Evolutionary conservation across 176 grass and related monocot genomes (phyloP), one percentile per base, ranked within the genome.

Genomic region (Triticum turgidum): DNA sequence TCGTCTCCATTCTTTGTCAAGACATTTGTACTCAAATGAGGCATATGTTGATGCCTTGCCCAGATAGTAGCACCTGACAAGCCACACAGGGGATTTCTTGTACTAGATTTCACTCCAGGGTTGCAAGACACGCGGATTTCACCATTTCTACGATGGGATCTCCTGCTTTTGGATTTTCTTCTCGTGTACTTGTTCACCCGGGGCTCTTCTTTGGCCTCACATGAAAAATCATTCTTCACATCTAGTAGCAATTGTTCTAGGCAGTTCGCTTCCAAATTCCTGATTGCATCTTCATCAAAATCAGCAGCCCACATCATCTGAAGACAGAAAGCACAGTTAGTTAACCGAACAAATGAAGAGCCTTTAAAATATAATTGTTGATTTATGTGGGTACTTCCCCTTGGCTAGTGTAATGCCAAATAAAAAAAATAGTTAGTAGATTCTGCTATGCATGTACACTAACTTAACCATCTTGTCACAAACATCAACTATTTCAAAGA

Each of bases 251-350:
- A 94, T 15, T 86, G 82, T 39, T 87, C 94, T 54, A 98, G 82
- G 83, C 97, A 98, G 87, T 91, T 94, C 45, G 88, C 87, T 70
- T 94, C 90, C 67, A 98, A 91, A 88, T 77, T 77, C 39, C 12
- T 86, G 73, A 81, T 89, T 64, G 89, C 77, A 78, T 86, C 92
- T 83, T 98, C 97, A 78, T 96, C 87, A 91, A 98, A 98, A 92
- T 98, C 97, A 88, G 97, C 97, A 94, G 97, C 97, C 97, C 97
- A 98, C 97, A 98, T 98, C 97, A 96, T 98, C 97, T 98, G 79
- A 82, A 82, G 77, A 74, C 81, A 87, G 71, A 2, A 87, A 81
- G 21, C 29, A 27, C n/a, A 79, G n/a, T 86, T 52, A 70, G 17
- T 51, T 14, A 47, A 61, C 64, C 71, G 34, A 91, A 78, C 37